Evolutionary conservation across 805 yeast species (phyloP).

Genomic region (Saccharomycopsis fibuligera): DNA sequence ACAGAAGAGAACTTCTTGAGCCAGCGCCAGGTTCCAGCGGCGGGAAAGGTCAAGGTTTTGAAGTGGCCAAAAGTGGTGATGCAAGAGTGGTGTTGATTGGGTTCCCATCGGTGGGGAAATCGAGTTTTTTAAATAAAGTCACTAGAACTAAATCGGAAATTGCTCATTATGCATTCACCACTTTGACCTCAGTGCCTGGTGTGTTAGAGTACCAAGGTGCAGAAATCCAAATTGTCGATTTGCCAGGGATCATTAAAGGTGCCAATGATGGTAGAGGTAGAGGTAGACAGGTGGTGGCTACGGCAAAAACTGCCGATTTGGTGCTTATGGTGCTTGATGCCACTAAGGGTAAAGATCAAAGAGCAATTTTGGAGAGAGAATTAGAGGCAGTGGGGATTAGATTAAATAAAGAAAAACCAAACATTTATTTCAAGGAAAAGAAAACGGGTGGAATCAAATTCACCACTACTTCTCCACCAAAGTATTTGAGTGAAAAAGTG

Average conservation of each 20-base stretch:
- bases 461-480: slow-evolving; percentile 75
- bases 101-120: slow-evolving; percentile 96
- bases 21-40: slow-evolving; percentile 70
- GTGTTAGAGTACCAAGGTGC: slow-evolving; percentile 94
- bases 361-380: slow-evolving; percentile 80
- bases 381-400: slow-evolving; percentile 92
- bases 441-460: slow-evolving; percentile 89
- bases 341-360: slow-evolving; percentile 85
- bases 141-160: slow-evolving; percentile 93
- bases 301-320: slow-evolving; percentile 91
- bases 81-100: slow-evolving; percentile 95
- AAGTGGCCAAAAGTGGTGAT: slow-evolving; percentile 92
- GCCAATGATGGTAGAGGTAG: slow-evolving; percentile 97
- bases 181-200: slow-evolving; percentile 94
- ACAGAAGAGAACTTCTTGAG: slow-evolving; percentile 83
- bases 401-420: slow-evolving; percentile 74
- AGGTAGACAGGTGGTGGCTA: slow-evolving; percentile 94
- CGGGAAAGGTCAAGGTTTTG: slow-evolving; percentile 80
- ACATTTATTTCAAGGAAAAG: slow-evolving; percentile 69
- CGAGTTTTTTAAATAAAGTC: slow-evolving; percentile 80
- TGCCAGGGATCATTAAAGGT: slow-evolving; percentile 96
- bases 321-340: slow-evolving; percentile 93
- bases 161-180: slow-evolving; percentile 92
- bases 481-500: slow-evolving; percentile 72
- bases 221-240: slow-evolving; percentile 92